A percentile compares a stretch with the other conserved stretches of the same genome.
phyloP scores from a whole-genome alignment of 768 basidiomycete species.

The Phylloporus rhodoxanthus region DNA sequence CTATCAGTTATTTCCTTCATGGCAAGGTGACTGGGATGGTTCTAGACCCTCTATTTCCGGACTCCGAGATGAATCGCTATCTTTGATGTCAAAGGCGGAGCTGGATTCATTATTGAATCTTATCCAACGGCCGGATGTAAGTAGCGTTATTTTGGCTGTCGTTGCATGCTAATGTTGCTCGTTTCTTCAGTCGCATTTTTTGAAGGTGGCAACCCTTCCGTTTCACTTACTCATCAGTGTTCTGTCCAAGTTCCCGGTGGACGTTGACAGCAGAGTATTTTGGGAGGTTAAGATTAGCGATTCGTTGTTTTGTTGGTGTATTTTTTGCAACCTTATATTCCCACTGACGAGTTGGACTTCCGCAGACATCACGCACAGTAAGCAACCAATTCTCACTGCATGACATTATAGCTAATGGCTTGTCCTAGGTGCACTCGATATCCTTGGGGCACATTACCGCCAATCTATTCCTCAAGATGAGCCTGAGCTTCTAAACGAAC shows the following conservation, averaged over 20 bases:
- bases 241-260: slow-evolving; percentile 71
- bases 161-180: slow-evolving; percentile 11
- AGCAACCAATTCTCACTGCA: neutral
- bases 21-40: slow-evolving; percentile 72
- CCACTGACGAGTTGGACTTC: slow-evolving; percentile 5
- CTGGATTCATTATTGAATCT: slow-evolving; percentile 61
- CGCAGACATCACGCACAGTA: slow-evolving; percentile 35
- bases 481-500: slow-evolving; percentile 39
- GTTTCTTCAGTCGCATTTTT: slow-evolving; percentile 63
- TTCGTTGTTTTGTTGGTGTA: slow-evolving; percentile 55
- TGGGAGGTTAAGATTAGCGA: slow-evolving; percentile 63
- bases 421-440: slow-evolving; percentile 45
- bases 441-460: slow-evolving; percentile 48
- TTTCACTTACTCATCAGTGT: slow-evolving; percentile 75
- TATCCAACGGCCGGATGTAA: slow-evolving; percentile 71
- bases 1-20: slow-evolving; percentile 69
- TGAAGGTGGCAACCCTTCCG: slow-evolving; percentile 78
- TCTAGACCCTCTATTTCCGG: slow-evolving; percentile 62
- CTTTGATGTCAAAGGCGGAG: slow-evolving; percentile 63
- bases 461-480: slow-evolving; percentile 32
- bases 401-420: slow-evolving; percentile 21
- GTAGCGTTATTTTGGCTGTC: slow-evolving; percentile 19
- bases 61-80: slow-evolving; percentile 51
- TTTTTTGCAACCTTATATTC: neutral
- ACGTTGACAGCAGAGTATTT: slow-evolving; percentile 70